phyloP scores from a whole-genome alignment of 805 yeast genomes.

The Ogataea degrootiae region DNA sequence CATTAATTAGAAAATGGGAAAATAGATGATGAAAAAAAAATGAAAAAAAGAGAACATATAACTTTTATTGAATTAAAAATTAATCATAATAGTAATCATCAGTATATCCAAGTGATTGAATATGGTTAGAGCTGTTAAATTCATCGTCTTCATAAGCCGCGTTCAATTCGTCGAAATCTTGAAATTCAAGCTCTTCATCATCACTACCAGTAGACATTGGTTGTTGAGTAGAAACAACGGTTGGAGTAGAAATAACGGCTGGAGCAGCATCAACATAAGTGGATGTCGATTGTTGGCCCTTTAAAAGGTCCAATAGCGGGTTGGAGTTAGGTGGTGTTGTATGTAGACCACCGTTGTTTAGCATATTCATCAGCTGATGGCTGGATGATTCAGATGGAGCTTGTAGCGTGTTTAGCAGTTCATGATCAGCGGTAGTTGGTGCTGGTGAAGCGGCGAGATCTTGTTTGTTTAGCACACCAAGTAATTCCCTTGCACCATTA shows the following conservation, averaged over 20 bases:
- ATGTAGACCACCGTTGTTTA: background rate
- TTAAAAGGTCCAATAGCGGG: background rate
- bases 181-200: conserved; percentile 15
- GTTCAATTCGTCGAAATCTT: conserved; percentile 22
- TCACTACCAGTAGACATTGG: background rate
- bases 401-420: conserved; percentile 3
- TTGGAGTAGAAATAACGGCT: background rate
- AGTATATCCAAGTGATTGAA: conserved; percentile 15
- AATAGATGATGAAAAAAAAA: background rate
- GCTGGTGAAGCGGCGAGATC: background rate
- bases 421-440: background rate
- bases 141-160: conserved; percentile 15
- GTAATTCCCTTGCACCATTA: background rate
- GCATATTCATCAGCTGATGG: background rate
- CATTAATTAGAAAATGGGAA: background rate
- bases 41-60: background rate
- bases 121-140: conserved; percentile 12
- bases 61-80: background rate
- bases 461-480: background rate
- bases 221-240: background rate
- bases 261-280: background rate
- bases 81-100: conserved; percentile 13
- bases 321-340: background rate
- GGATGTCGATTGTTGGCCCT: background rate
- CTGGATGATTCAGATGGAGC: background rate